Base-by-base conservation (phyloP, 768 basidiomycete species). In the Kwoniella sp. region DNA sequence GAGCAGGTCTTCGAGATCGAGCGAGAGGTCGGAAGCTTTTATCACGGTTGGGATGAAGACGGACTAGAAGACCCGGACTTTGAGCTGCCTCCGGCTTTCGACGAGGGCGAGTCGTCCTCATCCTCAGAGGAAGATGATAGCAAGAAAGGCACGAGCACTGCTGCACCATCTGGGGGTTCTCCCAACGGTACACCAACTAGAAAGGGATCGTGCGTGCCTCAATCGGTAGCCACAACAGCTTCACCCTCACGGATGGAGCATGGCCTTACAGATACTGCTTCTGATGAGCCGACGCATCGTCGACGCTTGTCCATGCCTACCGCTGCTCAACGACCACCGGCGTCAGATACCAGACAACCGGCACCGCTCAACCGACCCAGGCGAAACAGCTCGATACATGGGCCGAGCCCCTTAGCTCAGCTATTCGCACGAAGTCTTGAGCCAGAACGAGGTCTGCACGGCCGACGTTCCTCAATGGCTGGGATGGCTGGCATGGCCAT, bases 21-120 rank as follows among this genome's bases (percentile, higher is more conserved):
- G 42, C 53, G 65, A 22, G 73, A 74, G 51, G 65, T 74, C 11
- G 73, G 73, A 12, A 60, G 57, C 27, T 69, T 64, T 44, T 74
- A 74, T 46, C 41, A 51, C 0, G 70, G 63, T 2, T 74, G 70
- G 70, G 73, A 72, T 32, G 73, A 74, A 10, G 73, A 75, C 39
- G 59, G 44, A 11, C 19, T 60, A 19, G 60, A 67, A 29, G 67
- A 67, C 15, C 43, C 29, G 23, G 62, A 64, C 26, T 36, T 57
- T 17, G 38, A 43, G 14, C 43, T 56, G 14, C 62, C 58, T 3
- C 52, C 46, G 9, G 63, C 60, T 3, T 48, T 63, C 19, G 65
- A 65, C 17, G 61, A 50, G 3, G 54, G n/a, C 10, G 50, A 53
- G 20, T 17, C 42, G 1, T 39, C 49, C 3, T 52, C 46, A 19